These are phyloP conservation scores for Dothiorella sarmentorum DNA, from an alignment of 2,329 filamentous ascomycete genomes.

Conservation along the genomic window DNA sequence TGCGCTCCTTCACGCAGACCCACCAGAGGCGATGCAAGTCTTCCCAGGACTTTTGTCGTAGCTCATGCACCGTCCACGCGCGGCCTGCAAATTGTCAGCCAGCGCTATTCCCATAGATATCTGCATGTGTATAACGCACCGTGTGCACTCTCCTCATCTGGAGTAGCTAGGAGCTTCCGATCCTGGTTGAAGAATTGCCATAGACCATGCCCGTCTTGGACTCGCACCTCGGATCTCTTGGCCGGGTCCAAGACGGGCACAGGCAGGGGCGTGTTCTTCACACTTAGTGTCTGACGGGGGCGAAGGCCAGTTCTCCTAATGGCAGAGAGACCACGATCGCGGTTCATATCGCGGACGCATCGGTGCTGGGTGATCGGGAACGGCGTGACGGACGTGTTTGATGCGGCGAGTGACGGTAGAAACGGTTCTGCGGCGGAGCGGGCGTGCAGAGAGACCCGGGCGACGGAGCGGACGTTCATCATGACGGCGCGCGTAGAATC, in stretches of 20 bases:
- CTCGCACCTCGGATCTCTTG: conserved; percentile 54
- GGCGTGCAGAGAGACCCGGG: conserved; percentile 5
- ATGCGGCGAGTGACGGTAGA: conserved; percentile 16
- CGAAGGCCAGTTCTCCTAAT: conserved; percentile 67
- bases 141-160: conserved; percentile 66
- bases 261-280: conserved; percentile 69
- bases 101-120: neutral
- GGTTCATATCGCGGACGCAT: conserved; percentile 58
- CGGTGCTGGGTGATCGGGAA: conserved; percentile 52
- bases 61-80: conserved; percentile 78
- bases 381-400: conserved; percentile 48
- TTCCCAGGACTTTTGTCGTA: conserved; percentile 87
- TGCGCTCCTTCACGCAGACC: conserved; percentile 87
- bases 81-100: conserved; percentile 52
- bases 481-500: neutral
- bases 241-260: conserved; percentile 61
- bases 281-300: conserved; percentile 67
- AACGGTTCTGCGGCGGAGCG: neutral
- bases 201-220: conserved; percentile 66
- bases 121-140: conserved; percentile 50
- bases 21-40: conserved; percentile 92
- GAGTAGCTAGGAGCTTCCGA: conserved; percentile 65
- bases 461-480: conserved; percentile 17
- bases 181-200: conserved; percentile 85
- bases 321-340: conserved; percentile 74